Conservation (phyloP, 306 rosid genomes). For the Hippophae rhamnoides region DNA sequence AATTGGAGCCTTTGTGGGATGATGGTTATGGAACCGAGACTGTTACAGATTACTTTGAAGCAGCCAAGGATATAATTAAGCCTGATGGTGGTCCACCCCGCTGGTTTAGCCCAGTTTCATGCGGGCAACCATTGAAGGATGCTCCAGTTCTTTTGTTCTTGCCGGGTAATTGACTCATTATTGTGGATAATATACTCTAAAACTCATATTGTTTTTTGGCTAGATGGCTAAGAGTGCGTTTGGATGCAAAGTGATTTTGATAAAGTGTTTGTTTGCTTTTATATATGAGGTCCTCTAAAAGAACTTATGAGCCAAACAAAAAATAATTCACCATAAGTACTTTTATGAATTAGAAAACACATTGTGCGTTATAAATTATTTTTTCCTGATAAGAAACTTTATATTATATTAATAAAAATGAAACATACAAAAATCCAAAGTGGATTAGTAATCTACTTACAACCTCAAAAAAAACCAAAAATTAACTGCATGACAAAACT, state of each 20-base stretch:
- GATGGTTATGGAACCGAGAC: constrained; percentile 76
- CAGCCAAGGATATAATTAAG: constrained; percentile 38
- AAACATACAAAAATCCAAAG: too few relatives aligned
- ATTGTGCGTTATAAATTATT: too few relatives aligned
- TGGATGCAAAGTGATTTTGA: not conserved
- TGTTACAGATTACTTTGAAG: constrained; percentile 60
- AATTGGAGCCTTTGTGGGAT: constrained; percentile 60
- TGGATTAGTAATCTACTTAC: too few relatives aligned
- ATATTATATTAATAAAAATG: too few relatives aligned
- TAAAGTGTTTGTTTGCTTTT: too few relatives aligned
- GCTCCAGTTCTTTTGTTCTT: constrained; percentile 69
- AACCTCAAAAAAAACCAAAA: too few relatives aligned
- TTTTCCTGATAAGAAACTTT: too few relatives aligned
- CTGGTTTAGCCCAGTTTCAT: constrained; percentile 75
- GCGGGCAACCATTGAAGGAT: constrained; percentile 36
- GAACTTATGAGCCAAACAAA: too few relatives aligned
- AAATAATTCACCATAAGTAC: too few relatives aligned
- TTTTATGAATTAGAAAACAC: too few relatives aligned
- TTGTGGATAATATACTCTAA: not conserved
- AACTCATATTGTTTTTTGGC: not conserved
- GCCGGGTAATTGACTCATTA: constrained; percentile 47
- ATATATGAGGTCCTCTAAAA: too few relatives aligned
- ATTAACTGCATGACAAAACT: too few relatives aligned
- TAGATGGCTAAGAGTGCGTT: not conserved
- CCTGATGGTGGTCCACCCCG: constrained; percentile 76